A percentile compares a stretch with the other conserved stretches of the same genome.
phyloP scores from a whole-genome alignment of 768 basidiomycete genomes.

The Crucibulum laeve region DNA sequence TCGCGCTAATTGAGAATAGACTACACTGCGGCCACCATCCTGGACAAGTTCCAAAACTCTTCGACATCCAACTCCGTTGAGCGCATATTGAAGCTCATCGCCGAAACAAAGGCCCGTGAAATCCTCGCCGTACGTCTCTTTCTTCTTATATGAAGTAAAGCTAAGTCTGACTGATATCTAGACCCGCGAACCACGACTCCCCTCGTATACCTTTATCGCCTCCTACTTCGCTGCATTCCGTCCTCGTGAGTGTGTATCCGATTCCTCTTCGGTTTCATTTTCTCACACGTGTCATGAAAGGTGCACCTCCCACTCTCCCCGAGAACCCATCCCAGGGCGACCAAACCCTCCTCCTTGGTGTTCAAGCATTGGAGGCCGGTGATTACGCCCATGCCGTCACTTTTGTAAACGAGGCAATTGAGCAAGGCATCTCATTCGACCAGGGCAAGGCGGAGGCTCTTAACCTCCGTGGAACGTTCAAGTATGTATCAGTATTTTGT shows the following conservation, averaged over 20 bases:
- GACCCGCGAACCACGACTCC: conserved; percentile 78
- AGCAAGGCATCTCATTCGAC: conserved; percentile 79
- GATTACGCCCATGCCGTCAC: conserved; percentile 82
- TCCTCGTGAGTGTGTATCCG: conserved; percentile 50
- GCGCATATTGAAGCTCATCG: conserved; percentile 83
- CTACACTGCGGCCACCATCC: conserved; percentile 93
- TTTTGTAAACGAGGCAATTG: conserved; percentile 79
- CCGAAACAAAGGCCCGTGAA: conserved; percentile 66
- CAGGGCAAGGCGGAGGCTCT: conserved; percentile 79
- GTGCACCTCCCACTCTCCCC: conserved; percentile 66
- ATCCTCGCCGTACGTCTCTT: conserved; percentile 58
- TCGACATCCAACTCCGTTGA: conserved; percentile 78
- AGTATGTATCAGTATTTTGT: conserved; percentile 43
- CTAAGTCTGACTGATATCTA: conserved; percentile 14
- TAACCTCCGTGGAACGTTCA: conserved; percentile 95
- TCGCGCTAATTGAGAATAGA: conserved; percentile 40
- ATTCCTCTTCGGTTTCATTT: neutral
- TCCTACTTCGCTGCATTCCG: conserved; percentile 98
- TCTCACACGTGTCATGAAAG: conserved; percentile 26
- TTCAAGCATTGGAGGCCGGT: conserved; percentile 78
- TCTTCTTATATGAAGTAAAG: neutral
- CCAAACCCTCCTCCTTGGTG: conserved; percentile 71
- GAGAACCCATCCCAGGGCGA: conserved; percentile 78
- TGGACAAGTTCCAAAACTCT: conserved; percentile 89
- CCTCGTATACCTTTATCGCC: conserved; percentile 87